Conservation (phyloP, 257 asterid species). For the Plantago major region DNA sequence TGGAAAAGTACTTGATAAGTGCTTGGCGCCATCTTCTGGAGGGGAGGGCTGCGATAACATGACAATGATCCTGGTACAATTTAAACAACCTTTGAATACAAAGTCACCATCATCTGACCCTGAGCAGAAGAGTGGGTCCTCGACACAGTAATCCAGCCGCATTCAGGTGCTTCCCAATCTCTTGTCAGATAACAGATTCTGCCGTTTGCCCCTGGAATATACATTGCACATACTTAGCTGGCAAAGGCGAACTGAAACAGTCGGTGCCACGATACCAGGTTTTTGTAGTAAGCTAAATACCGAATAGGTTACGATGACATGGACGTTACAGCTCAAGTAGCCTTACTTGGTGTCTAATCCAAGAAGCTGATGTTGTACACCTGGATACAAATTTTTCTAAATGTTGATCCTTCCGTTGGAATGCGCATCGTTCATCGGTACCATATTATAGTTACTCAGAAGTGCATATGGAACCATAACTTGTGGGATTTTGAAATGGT, state of each 20-base stretch:
- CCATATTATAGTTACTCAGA: too few species aligned
- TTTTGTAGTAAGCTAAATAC: constrained; percentile 3
- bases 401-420: too few species aligned
- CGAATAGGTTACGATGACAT: constrained; percentile 6
- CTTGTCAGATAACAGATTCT: constrained; percentile 11
- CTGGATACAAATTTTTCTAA: too few species aligned
- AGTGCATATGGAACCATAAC: too few species aligned
- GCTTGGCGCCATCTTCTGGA: constrained; percentile 86
- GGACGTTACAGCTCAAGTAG: constrained; percentile 13
- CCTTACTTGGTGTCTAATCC: not conserved
- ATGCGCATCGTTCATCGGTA: too few species aligned
- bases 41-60: constrained; percentile 94
- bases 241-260: not conserved
- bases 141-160: constrained; percentile 22
- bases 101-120: constrained; percentile 4
- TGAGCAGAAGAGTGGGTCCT: constrained; percentile 29
- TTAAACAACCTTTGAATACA: constrained; percentile 37
- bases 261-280: constrained; percentile 7
- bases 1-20: constrained; percentile 59
- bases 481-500: too few species aligned
- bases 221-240: not conserved
- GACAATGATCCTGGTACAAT: constrained; percentile 91
- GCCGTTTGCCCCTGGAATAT: constrained; percentile 6
- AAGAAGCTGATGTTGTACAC: too few species aligned
- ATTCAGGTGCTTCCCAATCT: constrained; percentile 13